phyloP scores from a whole-genome alignment of 345 rosid species.

The Hypericum perforatum region DNA sequence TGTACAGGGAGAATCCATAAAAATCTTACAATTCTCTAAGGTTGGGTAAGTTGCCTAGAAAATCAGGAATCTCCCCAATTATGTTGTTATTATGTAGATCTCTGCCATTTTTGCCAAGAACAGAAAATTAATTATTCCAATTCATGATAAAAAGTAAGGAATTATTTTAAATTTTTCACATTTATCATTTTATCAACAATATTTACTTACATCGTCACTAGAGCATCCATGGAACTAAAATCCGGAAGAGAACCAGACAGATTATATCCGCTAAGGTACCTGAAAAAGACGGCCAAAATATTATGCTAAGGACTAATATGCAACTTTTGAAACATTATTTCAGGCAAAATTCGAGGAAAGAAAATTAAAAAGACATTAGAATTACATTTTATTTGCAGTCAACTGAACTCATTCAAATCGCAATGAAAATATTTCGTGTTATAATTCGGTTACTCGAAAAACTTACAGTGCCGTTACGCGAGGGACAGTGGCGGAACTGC shows the following conservation, averaged over 20 bases:
- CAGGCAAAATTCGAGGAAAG: too few species aligned
- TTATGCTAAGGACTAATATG: not conserved
- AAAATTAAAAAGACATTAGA: too few species aligned
- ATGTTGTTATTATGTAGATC: constrained; percentile 33
- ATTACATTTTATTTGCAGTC: too few species aligned
- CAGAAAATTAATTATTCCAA: not conserved
- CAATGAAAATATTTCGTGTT: too few species aligned
- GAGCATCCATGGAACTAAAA: constrained; percentile 37
- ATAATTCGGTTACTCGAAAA: too few species aligned
- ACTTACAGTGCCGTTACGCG: constrained; percentile 38
- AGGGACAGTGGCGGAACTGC: constrained; percentile 21
- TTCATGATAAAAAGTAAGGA: not conserved
- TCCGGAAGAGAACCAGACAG: constrained; percentile 35
- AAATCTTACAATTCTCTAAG: constrained; percentile 26
- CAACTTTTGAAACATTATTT: not conserved
- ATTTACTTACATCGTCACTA: constrained; percentile 28
- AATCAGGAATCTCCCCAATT: constrained; percentile 24
- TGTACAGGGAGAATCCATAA: too few species aligned
- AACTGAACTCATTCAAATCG: too few species aligned
- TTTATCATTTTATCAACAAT: not conserved
- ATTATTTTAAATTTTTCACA: not conserved
- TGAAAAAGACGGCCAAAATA: constrained; percentile 8
- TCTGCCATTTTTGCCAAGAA: constrained; percentile 14
- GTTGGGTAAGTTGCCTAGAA: constrained; percentile 25
- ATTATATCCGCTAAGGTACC: constrained; percentile 25